Evolutionary conservation across 208 protist species (phyloP), one percentile per base, ranked within the genome.

Genomic region (Leishmania tarentolae): DNA sequence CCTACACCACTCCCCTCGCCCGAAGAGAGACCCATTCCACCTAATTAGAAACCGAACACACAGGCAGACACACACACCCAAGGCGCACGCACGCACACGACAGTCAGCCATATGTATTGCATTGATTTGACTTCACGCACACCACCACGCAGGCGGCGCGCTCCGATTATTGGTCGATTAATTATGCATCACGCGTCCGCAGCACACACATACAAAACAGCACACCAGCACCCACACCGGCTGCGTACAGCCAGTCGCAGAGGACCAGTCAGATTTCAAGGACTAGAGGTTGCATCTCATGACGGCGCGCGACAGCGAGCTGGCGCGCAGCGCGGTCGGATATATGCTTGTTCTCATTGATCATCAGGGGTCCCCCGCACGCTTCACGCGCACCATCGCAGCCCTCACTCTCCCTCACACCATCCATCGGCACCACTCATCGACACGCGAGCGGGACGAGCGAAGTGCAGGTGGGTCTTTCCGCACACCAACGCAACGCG

Each of bases 291-390:
- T 86, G 52, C 69, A 86, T 87, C 81, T 85, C 84, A 86, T 85
- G 50, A 50, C 47, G 61, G 63, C 82, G 66, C 71, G 71, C 59
- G 35, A 52, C 79, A 59, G 79, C 73, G 52, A 52, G 79, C 79
- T 65, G 80, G 11, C 70, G 70, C 59, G 79, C 63, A 53, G 59
- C 63, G 71, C n/a, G 57, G 79, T 87, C 84, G 84, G 84, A 88
- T 88, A 90, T 90, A 90, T 88, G 85, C 87, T 90, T 90, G 84
- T 90, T 86, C 87, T 87, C 85, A 59, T 90, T 90, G 83, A 44
- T 90, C 87, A 88, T 90, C 87, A 89, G 47, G n/a, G 4, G 42
- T 72, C 31, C 59, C 3, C 28, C 52, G 13, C 42, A 47, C 40
- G n/a, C 13, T 15, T 46, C 63, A 50, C 65, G 19, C 35, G 40